phyloP scores from a whole-genome alignment of 1,284 basidiomycete species.

The Apiotrichum sp. region DNA sequence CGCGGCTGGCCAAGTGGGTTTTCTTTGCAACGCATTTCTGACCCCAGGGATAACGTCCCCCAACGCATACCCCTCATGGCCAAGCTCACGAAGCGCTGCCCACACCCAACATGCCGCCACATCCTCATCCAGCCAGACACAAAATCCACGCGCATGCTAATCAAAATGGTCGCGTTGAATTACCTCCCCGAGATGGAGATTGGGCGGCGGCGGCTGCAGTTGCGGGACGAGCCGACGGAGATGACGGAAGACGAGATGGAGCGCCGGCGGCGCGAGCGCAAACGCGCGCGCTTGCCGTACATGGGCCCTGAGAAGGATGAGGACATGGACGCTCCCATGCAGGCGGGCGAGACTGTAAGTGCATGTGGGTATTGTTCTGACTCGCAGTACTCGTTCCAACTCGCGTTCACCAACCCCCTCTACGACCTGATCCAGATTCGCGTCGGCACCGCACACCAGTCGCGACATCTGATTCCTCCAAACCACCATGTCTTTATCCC shows the following conservation, averaged over 20 bases:
- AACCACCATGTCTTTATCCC: constrained; percentile 58
- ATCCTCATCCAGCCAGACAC: constrained; percentile 97
- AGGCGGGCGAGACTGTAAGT: constrained; percentile 26
- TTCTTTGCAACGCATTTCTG: not conserved
- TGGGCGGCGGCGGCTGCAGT: constrained; percentile 42
- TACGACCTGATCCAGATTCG: constrained; percentile 89
- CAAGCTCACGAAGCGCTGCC: constrained; percentile 92
- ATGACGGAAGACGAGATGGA: constrained; percentile 7
- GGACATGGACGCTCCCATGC: constrained; percentile 24
- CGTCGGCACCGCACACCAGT: constrained; percentile 58
- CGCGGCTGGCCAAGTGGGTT: constrained; percentile 60
- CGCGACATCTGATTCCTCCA: constrained; percentile 34
- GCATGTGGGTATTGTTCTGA: constrained; percentile 64
- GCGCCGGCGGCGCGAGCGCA: constrained; percentile 6
- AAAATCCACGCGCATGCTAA: constrained; percentile 91
- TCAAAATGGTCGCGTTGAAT: constrained; percentile 89
- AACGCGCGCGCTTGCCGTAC: constrained; percentile 1
- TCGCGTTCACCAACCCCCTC: constrained; percentile 84
- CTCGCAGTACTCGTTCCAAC: constrained; percentile 72
- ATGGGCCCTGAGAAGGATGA: constrained; percentile 22
- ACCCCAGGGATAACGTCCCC: constrained; percentile 52
- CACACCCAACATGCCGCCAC: constrained; percentile 69
- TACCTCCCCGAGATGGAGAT: constrained; percentile 85
- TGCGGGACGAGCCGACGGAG: constrained; percentile 10
- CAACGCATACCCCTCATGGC: constrained; percentile 83